Evolutionary conservation across 768 basidiomycete genomes (phyloP), one percentile per base, ranked within the genome.

Genomic region (Suillus weaverae): DNA sequence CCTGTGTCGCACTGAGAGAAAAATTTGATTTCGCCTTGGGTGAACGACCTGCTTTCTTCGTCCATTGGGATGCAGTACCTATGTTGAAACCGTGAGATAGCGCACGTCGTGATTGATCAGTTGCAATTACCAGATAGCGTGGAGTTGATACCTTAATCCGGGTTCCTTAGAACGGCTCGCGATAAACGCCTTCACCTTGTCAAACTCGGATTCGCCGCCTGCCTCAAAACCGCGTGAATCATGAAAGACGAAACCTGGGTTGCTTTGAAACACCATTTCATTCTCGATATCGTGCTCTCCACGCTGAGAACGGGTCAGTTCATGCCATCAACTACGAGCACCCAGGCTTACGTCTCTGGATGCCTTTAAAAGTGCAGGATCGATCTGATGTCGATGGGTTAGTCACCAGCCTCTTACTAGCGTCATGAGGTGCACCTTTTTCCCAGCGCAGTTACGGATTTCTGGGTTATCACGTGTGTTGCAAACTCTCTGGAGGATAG

Each of bases 21-120:
- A 26, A 26, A 26, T 26, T 26, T 26, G 51, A 68, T 54, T 53
- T 81, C 80, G 10, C 68, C 67, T 50, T 68, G 68, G n/a, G 73
- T 55, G 16, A 78, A 62, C 22, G 75, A 70, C 22, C 80, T 64
- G 26, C 62, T 61, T 44, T 60, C 26, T 2, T 69, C 68, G 66
- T 76, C 66, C 55, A 74, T 72, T 3, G 69, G 68, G 60, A 81
- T 72, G 61, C 81, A 82, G 61, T 76, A 81, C 81, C 81, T 38
- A 62, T 30, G n/a, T 20, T 32, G 44, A 33, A 51, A 56, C 13
- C 22, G 16, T 35, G 35, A 53, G 36, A 36, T 60, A 60, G 46
- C 36, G 26, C 46, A 32, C n/a, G 20, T 39, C 53, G 1, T 6
- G 22, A 63, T 5, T 26, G 43, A 8, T 56, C 62, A 35, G 66